Evolutionary conservation across 148 eudicot genomes (phyloP).

Genomic region (Vaccinium corymbosum): DNA sequence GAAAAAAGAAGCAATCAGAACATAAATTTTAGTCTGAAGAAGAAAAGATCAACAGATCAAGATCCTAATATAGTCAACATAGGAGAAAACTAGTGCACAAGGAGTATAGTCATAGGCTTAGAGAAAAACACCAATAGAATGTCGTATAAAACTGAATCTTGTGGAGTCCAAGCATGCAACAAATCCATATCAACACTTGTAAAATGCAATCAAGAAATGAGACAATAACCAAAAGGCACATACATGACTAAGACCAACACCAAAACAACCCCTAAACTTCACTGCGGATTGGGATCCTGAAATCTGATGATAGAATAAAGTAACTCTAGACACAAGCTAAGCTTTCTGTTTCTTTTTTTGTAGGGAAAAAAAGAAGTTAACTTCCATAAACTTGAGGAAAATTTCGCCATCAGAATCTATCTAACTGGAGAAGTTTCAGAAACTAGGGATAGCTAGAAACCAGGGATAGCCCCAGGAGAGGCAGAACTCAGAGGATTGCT

Average conservation of each 20-base stretch:
- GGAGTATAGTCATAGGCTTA: background rate
- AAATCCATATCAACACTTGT: background rate
- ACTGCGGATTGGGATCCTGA: background rate
- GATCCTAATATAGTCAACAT: background rate
- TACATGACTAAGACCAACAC: background rate
- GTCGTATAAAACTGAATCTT: background rate
- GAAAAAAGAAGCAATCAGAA: background rate
- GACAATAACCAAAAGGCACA: conserved; percentile 1
- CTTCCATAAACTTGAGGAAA: no score
- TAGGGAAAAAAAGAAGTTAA: background rate
- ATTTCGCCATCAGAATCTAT: no score
- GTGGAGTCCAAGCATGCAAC: background rate
- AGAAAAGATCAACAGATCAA: background rate
- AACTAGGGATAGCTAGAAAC: no score
- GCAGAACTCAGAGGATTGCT: background rate
- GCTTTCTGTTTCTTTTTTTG: background rate
- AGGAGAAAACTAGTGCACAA: background rate
- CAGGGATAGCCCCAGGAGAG: no score
- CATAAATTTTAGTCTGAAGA: background rate
- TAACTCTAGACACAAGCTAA: background rate
- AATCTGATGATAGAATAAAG: no score
- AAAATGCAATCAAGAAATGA: background rate
- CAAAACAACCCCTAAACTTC: background rate
- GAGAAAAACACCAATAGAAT: background rate
- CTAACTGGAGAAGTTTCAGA: no score